These are phyloP conservation scores for Aegilops tauschii DNA, from an alignment of 176 grass and related monocot genomes.

Conservation along the genomic window DNA sequence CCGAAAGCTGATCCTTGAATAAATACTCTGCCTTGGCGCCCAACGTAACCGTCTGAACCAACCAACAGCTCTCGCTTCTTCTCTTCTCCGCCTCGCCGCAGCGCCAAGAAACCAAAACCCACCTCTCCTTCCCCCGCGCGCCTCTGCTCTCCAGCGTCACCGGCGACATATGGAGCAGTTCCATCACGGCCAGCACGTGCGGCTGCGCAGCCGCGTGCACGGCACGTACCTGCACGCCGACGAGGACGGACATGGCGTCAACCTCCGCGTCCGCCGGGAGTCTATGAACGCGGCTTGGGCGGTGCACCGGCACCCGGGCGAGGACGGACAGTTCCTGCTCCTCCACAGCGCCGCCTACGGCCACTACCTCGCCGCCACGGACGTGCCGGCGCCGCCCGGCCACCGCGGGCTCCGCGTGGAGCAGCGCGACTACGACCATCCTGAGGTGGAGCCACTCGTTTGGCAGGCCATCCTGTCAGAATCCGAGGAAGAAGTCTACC, in stretches of 20 bases:
- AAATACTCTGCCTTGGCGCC: too few relatives aligned
- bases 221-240: constrained; percentile 23
- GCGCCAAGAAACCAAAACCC: background rate
- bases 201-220: constrained; percentile 9
- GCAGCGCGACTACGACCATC: background rate
- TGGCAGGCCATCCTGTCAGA: background rate
- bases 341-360: constrained; percentile 18
- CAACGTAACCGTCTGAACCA: too few relatives aligned
- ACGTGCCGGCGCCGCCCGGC: background rate
- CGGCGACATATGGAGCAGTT: constrained; percentile 4
- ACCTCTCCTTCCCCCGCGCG: too few relatives aligned
- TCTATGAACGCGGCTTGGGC: constrained; percentile 3
- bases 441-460: background rate
- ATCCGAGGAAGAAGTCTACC: background rate
- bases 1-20: too few relatives aligned
- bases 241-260: background rate
- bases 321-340: background rate
- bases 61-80: background rate
- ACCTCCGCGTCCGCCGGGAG: background rate
- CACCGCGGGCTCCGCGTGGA: background rate
- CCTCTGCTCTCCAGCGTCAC: background rate
- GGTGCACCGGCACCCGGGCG: background rate
- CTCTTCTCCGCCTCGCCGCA: background rate
- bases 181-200: background rate
- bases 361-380: constrained; percentile 9